Evolutionary conservation across 2,329 filamentous ascomycete genomes (phyloP), one percentile per base, ranked within the genome.

Genomic region (Hypomyces perniciosus): DNA sequence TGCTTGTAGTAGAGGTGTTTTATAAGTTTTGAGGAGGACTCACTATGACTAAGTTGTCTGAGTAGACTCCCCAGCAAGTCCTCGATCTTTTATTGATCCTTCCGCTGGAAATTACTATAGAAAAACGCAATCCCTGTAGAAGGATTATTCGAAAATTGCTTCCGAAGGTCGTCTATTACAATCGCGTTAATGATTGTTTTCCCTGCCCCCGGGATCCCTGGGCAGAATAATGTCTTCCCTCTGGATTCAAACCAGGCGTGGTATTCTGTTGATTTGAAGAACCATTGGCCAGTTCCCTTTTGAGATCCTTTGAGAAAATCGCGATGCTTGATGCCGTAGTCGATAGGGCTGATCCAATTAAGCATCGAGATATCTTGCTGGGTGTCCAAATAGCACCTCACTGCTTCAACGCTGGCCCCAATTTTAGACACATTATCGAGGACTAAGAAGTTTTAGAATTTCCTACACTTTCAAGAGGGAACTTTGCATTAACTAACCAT

Each of bases 121-220:
- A 49, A n/a, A 13, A 34, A 49, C 2, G 46, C 39, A 13, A 49
- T 38, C 10, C 46, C 46, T 13, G 29, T 28, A n/a, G n/a, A n/a
- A n/a, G 8, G 5, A 4, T 29, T 9, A 28, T 26, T 12, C 12
- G 9, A 10, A 4, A 28, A 27, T 8, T 4, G 8, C 9, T 31
- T 49, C 2, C n/a, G n/a, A 2, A 79, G 61, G 28, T 75, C 10
- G 3, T 77, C 63, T 0, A 78, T 54, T 0, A 73, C 65, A 12
- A 71, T 67, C 0, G 73, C 67, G 0, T 70, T 60, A 0, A 74
- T 46, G 5, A 76, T 71, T 0, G 74, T 78, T 57, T 78, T 79
- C 2, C 75, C 74, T 0, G 73, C 69, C 3, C 75, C 74, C 0
- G 73, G 73, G 10, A 75, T 72, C 0, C 74, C 73, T 3, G 66